Base-by-base conservation (phyloP, 2,329 filamentous ascomycete genomes). In the Penicillium corylophilum region DNA sequence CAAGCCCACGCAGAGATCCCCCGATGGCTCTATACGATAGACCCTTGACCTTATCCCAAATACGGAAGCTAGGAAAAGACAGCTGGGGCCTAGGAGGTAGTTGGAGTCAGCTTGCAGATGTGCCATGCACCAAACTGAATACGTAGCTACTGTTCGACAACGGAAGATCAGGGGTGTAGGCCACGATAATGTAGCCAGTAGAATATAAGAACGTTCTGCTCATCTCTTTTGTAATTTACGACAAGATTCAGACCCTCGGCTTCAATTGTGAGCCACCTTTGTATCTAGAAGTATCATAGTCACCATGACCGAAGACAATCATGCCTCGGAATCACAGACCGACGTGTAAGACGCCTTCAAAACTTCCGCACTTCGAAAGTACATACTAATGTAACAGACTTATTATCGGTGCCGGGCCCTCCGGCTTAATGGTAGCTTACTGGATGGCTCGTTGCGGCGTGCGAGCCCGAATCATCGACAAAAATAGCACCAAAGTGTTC, bases 341-440 rank as follows among this genome's bases (percentile, higher is more conserved):
- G 55, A 57, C 52, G 55, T 57, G 55, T 57, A 51, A 55, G 50
- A n/a, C n/a, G 28, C n/a, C 26, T 8, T 7, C 6, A 3, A n/a
- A 9, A 7, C 13, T 38, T 38, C 13, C 5, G 20, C 31, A 4
- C 29, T 15, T 15, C 1, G 12, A 24, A 6, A 9, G 4, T 4
- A 2, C 9, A 24, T 12, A 28, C 45, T 54, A 13, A 44, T 29
- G 1, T 29, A 1, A 3, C n/a, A 62, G 60, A 22, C 53, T 63
- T 46, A 77, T 81, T 36, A 64, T 81, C 7, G 79, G 79, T 16
- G 78, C 78, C 15, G 79, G 79, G 12, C 79, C 79, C 2, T 70
- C 75, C 8, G 75, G 74, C 12, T 66, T 79, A 8, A 76, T 80
- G 64, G 71, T 75, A n/a, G 77, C 76, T 12, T 74, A 74, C 12